phyloP scores from a whole-genome alignment of 495 filamentous ascomycete genomes.

The Hypoxylon lenormandii region DNA sequence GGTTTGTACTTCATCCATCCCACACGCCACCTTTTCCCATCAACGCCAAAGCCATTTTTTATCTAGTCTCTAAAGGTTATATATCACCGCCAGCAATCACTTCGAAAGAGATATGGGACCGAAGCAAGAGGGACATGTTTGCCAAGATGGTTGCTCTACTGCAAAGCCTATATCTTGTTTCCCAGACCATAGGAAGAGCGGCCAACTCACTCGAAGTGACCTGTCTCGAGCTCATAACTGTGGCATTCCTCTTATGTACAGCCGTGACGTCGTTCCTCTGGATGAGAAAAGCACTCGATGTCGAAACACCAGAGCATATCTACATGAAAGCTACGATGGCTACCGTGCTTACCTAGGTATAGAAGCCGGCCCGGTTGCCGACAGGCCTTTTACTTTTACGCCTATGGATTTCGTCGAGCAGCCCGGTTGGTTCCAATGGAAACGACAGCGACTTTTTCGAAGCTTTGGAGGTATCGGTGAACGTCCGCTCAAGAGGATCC shows the following conservation, averaged over 20 bases:
- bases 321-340: too few species aligned
- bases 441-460: conserved; percentile 12
- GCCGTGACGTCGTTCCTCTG: conserved; percentile 49
- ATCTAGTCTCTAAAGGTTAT: too few species aligned
- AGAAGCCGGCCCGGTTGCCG: conserved; percentile 35
- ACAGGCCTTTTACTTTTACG: too few species aligned
- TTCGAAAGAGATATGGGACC: conserved; percentile 40
- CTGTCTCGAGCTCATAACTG: conserved; percentile 46
- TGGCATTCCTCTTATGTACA: conserved; percentile 48
- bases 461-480: conserved; percentile 36
- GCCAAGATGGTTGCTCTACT: conserved; percentile 35
- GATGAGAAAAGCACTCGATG: too few species aligned
- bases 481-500: conserved; percentile 44
- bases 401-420: conserved; percentile 57
- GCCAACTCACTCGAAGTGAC: conserved; percentile 30
- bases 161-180: conserved; percentile 3
- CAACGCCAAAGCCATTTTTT: too few species aligned
- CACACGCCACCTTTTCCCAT: too few species aligned
- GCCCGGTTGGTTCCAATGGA: conserved; percentile 28
- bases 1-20: too few species aligned
- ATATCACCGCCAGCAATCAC: conserved; percentile 19
- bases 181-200: background rate
- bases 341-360: conserved; percentile 37
- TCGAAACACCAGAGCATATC: too few species aligned
- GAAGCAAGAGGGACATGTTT: conserved; percentile 41